These are phyloP conservation scores for Funneliformis caledonium DNA, from an alignment of 371 early-diverging fungal species.

Conservation along the genomic window DNA sequence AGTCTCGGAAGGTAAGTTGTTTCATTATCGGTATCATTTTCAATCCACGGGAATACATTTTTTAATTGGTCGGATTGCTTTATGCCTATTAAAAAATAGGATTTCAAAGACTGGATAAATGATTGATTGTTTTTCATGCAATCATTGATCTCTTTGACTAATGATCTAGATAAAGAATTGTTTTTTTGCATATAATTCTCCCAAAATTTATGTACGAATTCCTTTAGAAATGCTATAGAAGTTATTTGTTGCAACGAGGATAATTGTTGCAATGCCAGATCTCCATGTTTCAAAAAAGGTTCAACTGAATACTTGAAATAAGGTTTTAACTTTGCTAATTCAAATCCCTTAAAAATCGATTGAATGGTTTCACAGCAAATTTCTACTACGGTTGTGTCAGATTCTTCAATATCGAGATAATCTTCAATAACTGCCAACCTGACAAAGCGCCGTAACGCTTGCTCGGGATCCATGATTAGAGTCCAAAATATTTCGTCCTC, in stretches of 20 bases:
- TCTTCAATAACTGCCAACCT: conserved; percentile 16
- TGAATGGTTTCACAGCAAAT: conserved; percentile 38
- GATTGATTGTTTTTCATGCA: neutral
- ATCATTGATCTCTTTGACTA: neutral
- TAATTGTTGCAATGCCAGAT: conserved; percentile 7
- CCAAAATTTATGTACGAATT: conserved; percentile 34
- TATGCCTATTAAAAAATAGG: conserved; percentile 25
- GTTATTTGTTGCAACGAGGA: conserved; percentile 16
- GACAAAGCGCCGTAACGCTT: neutral
- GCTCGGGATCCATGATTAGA: neutral
- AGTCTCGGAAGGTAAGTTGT: neutral
- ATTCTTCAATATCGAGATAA: neutral
- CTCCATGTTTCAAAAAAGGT: neutral
- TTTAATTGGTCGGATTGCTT: neutral
- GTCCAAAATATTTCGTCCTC: neutral
- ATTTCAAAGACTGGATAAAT: conserved; percentile 23
- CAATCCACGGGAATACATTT: neutral
- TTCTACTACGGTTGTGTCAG: conserved; percentile 17
- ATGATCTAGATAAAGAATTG: neutral
- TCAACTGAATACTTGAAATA: neutral
- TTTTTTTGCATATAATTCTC: neutral
- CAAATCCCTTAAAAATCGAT: conserved; percentile 11
- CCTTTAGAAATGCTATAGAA: conserved; percentile 38
- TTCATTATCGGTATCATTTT: neutral
- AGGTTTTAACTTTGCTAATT: neutral